phyloP scores from a whole-genome alignment of 148 eudicot species.

The Nepenthes mirabilis region DNA sequence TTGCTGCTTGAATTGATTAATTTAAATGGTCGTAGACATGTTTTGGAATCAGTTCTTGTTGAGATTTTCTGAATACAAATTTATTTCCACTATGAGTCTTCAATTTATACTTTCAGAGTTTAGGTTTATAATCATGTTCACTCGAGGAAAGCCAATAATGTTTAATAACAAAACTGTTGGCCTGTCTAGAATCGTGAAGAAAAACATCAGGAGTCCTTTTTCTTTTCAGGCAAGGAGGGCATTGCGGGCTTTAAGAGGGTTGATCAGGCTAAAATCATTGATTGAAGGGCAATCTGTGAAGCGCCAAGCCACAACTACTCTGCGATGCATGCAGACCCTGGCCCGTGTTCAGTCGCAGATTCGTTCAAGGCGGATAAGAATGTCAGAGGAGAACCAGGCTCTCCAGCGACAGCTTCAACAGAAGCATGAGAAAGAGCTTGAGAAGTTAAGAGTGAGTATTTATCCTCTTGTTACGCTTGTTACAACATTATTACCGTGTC shows the following conservation, averaged over 20 bases:
- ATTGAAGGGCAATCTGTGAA: conserved; percentile 80
- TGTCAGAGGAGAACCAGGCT: conserved; percentile 71
- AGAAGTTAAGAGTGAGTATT: conserved; percentile 45
- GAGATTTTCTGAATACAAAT: too few species aligned
- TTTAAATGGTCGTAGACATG: too few species aligned
- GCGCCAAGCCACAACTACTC: conserved; percentile 65
- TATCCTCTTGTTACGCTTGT: background rate
- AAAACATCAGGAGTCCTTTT: background rate
- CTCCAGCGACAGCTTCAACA: conserved; percentile 73
- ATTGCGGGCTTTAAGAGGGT: conserved; percentile 70
- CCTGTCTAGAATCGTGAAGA: background rate
- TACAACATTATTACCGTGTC: too few species aligned
- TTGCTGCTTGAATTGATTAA: too few species aligned
- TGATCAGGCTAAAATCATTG: conserved; percentile 73
- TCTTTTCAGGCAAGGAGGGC: conserved; percentile 71
- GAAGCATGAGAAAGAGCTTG: conserved; percentile 67
- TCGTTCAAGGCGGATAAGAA: conserved; percentile 54
- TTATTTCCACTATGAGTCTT: too few species aligned
- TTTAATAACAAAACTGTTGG: background rate
- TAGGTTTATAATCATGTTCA: too few species aligned
- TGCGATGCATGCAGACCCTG: conserved; percentile 80
- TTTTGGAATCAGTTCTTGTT: too few species aligned
- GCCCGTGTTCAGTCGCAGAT: conserved; percentile 79
- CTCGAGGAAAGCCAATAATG: background rate
- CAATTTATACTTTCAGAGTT: too few species aligned